Evolutionary conservation across 139 green algal species (phyloP), one percentile per base, ranked within the genome.

Genomic region (Chlamydomonas eustigma): DNA sequence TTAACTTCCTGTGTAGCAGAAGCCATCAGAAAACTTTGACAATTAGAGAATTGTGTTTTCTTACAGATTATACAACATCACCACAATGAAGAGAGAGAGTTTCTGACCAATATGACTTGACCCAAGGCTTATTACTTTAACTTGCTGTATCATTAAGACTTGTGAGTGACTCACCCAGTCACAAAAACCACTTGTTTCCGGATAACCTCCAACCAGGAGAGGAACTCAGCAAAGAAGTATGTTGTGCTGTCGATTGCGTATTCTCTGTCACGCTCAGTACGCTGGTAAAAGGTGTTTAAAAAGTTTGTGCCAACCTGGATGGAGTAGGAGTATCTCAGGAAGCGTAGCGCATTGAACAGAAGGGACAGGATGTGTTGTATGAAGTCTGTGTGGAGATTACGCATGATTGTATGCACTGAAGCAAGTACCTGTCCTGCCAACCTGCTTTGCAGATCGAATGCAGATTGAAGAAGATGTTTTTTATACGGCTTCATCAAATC

Each of bases 171-270:
- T 70, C 58, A 70, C 58, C 80, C 80, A 37, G 76, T 78, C 25
- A 85, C 76, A 32, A 85, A 85, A 3, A 82, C 76, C 28, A 85
- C 68, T 64, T 87, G 73, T 44, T 84, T 68, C 3, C 63, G 66
- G 64, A 81, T 81, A 32, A 87, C 78, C 71, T 87, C 78, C 78
- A 87, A 52, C 81, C 81, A 87, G 24, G 64, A 76, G 22, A 85
- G 50, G 71, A 85, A 85, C 71, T 87, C 78, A 0, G 77, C 51
- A 25, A 86, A 81, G 1, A 86, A 71, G 35, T 63, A 86, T 0
- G 75, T 64, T 44, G 74, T 85, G 63, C 78, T 80, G 36, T 84
- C 67, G 1, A 80, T 73, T 2, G 81, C 81, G 74, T 87, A 87
- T 25, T 83, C 64, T 2, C 31, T 30, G 71, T 87, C 78, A 0